Evolutionary conservation across 2,329 filamentous ascomycete species (phyloP).

Genomic region (Sphaerostilbella broomeana): DNA sequence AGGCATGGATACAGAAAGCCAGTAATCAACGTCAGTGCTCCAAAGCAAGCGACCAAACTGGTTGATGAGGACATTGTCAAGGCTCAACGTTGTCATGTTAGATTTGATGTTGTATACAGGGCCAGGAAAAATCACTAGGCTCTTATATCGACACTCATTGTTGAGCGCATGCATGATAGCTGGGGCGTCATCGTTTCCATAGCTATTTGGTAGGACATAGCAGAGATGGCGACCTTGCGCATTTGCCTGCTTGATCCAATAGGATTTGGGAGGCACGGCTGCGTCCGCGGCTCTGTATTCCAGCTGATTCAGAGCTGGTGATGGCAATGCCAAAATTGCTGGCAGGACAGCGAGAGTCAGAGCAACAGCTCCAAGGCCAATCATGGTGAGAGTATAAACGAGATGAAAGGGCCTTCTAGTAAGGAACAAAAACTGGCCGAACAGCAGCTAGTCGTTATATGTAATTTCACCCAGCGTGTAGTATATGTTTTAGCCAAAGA

Average conservation of each 20-base stretch:
- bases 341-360: conserved; percentile 7
- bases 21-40: conserved; percentile 43
- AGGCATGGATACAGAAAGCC: conserved; percentile 43
- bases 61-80: conserved; percentile 38
- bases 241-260: conserved; percentile 15
- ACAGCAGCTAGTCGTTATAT: too few relatives aligned
- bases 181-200: conserved; percentile 26
- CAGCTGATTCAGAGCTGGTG: background rate
- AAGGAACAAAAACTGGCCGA: too few relatives aligned
- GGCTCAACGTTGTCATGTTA: conserved; percentile 28
- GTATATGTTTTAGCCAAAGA: too few relatives aligned
- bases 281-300: background rate
- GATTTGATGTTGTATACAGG: conserved; percentile 28
- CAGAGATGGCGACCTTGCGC: conserved; percentile 21
- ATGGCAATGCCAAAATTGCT: conserved; percentile 2
- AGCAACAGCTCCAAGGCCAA: background rate
- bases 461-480: too few relatives aligned
- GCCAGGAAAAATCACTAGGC: conserved; percentile 28
- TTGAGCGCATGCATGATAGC: conserved; percentile 28
- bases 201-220: conserved; percentile 21
- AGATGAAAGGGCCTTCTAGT: background rate
- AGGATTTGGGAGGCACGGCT: background rate
- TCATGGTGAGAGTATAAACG: conserved; percentile 1
- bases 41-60: conserved; percentile 34
- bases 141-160: conserved; percentile 22